These are phyloP conservation scores for Monilinia fructigena DNA, from an alignment of 2,329 filamentous ascomycete genomes.

Conservation along the genomic window DNA sequence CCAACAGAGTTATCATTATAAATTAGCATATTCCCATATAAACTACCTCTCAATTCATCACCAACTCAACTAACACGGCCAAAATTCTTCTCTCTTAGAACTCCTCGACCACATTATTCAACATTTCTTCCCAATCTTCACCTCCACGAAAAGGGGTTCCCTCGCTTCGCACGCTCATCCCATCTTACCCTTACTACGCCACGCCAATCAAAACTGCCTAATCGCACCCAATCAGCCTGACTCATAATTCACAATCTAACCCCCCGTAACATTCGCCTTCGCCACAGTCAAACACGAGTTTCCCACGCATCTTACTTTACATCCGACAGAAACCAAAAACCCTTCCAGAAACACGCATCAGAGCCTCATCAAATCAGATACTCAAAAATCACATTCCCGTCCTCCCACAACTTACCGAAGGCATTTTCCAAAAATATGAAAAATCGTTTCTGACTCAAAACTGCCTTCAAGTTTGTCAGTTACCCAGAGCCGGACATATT, in stretches of 20 bases:
- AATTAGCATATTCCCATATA: background rate
- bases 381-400: background rate
- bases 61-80: background rate
- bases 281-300: constrained; percentile 9
- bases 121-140: background rate
- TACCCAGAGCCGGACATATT: background rate
- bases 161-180: constrained; percentile 5
- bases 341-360: background rate
- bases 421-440: background rate
- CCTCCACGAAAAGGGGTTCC: background rate
- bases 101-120: no score
- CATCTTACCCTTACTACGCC: background rate
- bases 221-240: background rate
- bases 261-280: background rate
- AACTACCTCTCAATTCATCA: background rate
- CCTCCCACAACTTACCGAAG: background rate
- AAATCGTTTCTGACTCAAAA: background rate
- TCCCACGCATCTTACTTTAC: background rate
- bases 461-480: background rate
- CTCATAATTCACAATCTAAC: background rate
- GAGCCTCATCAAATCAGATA: background rate
- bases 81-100: background rate
- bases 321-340: no score
- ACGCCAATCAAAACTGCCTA: background rate
- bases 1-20: background rate